phyloP scores from a whole-genome alignment of 495 filamentous ascomycete species.

The Tuber borchii region DNA sequence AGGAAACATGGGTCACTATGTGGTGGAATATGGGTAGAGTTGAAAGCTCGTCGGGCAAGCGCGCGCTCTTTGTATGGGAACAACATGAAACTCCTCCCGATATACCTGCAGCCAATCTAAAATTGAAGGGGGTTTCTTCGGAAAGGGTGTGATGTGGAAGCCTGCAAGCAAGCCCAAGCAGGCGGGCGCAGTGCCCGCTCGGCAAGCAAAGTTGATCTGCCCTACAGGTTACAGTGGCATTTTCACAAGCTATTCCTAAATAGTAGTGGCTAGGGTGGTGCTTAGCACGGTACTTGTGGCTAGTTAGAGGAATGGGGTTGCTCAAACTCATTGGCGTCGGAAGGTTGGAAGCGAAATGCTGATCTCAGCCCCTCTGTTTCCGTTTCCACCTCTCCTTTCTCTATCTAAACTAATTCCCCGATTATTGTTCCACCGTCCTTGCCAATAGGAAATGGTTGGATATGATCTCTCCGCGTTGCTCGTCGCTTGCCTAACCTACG shows the following conservation, averaged over 20 bases:
- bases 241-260: constrained; percentile 15
- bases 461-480: constrained; percentile 11
- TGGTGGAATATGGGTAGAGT: background rate
- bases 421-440: constrained; percentile 5
- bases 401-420: background rate
- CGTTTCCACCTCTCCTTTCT: background rate
- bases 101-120: constrained; percentile 31
- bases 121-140: constrained; percentile 31
- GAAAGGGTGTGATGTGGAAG: background rate
- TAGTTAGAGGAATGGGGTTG: constrained; percentile 8
- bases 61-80: constrained; percentile 27
- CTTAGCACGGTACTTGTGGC: constrained; percentile 16
- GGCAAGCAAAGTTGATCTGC: constrained; percentile 10
- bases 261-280: constrained; percentile 20
- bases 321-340: background rate
- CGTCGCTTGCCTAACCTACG: constrained; percentile 10
- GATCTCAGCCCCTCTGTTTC: constrained; percentile 15
- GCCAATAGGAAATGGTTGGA: constrained; percentile 8
- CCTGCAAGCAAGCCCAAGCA: constrained; percentile 7
- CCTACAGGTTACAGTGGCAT: constrained; percentile 7
- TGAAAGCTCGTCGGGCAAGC: constrained; percentile 14
- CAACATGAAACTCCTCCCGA: constrained; percentile 25
- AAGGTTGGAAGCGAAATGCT: constrained; percentile 9
- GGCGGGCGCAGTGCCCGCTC: constrained; percentile 9
- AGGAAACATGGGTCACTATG: too few relatives aligned